Percentiles rank a stretch among this genome's conserved stretches.
phyloP scores from a whole-genome alignment of 2,329 filamentous ascomycete species.

The Scopulariopsis brevicaulis region DNA sequence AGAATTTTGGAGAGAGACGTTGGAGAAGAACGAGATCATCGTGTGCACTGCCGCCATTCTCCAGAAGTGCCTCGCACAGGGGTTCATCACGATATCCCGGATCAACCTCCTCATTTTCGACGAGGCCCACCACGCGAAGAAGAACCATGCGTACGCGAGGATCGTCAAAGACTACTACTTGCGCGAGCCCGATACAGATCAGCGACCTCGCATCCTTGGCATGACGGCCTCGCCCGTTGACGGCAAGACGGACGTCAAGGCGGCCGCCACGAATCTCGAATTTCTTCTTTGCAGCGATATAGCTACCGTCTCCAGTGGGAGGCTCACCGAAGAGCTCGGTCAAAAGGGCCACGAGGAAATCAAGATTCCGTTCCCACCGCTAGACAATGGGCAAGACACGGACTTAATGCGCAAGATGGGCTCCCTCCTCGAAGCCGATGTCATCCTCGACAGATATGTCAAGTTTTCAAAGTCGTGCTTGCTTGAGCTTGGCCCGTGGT shows the following conservation, averaged over 20 bases:
- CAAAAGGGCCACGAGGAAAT: slow-evolving; percentile 36
- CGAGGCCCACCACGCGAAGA: slow-evolving; percentile 93
- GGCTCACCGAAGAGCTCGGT: slow-evolving; percentile 12
- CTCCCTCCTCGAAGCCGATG: slow-evolving; percentile 24
- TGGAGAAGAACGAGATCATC: slow-evolving; percentile 62
- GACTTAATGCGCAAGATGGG: slow-evolving; percentile 48
- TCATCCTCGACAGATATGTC: slow-evolving; percentile 44
- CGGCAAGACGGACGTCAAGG: slow-evolving; percentile 59
- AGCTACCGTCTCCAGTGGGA: slow-evolving; percentile 50
- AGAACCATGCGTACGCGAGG: slow-evolving; percentile 78
- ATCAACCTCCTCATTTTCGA: slow-evolving; percentile 93
- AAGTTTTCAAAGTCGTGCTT: slow-evolving; percentile 46
- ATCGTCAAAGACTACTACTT: slow-evolving; percentile 85
- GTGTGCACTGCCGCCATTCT: slow-evolving; percentile 90
- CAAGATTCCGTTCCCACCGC: slow-evolving; percentile 26
- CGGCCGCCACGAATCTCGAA: slow-evolving; percentile 66
- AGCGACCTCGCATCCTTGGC: slow-evolving; percentile 71
- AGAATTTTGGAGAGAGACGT: slow-evolving; percentile 39
- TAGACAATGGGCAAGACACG: slow-evolving; percentile 47
- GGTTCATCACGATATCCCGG: slow-evolving; percentile 67
- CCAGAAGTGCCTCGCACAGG: slow-evolving; percentile 63
- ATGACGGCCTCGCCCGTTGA: slow-evolving; percentile 98
- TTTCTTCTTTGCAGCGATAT: slow-evolving; percentile 70
- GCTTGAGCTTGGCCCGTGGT: slow-evolving; percentile 69
- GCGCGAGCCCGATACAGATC: slow-evolving; percentile 25